Base-by-base conservation (phyloP, 2,329 filamentous ascomycete species). In the Botrytis paeoniae region DNA sequence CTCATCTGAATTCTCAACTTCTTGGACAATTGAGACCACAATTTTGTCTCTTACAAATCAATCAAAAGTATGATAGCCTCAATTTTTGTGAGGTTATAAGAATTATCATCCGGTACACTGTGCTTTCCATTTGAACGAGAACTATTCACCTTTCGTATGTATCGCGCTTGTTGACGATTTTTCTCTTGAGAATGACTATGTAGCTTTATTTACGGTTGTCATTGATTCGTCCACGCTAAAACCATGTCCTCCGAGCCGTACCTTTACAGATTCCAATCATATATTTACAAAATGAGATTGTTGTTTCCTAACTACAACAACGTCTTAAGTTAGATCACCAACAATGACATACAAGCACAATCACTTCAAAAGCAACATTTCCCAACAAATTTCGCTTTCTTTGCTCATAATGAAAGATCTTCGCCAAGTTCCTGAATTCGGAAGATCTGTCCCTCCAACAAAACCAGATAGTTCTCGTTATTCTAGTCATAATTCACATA, bases 21-120 rank as follows among this genome's bases (percentile, higher is more conserved):
- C 7, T 10, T 10, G 0, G 7, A 18, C 6, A 4, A 10, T 25
- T 16, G 16, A 10, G 22, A 9, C 35, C 35, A 2, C 1, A 3
- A 20, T 20, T 5, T n/a, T 3, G 4, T n/a, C 3, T n/a, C 37
- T 41, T 4, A 6, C 3, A 16, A 14, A 7, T 14, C 5, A 14
- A 54, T 4, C 25, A 10, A 9, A 12, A 9, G 7, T n/a, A 0
- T n/a, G 1, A 16, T 7, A 12, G 9, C 8, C 7, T 62, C 22
- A 41, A 10, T 7, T 16, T 41, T 9, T 6, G 1, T 9, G 14
- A 14, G 16, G 0, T 18, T 16, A 10, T n/a, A 5, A 2, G 12
- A 41, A n/a, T 10, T 61, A 41, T n/a, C 35, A n/a, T 62, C 37
- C 14, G 22, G 25, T 22, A 63, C 9, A 43, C 9, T 62, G 14